Evolutionary conservation across 768 basidiomycete species (phyloP), one percentile per base, ranked within the genome.

Genomic region (Hypsizygus marmoreus): DNA sequence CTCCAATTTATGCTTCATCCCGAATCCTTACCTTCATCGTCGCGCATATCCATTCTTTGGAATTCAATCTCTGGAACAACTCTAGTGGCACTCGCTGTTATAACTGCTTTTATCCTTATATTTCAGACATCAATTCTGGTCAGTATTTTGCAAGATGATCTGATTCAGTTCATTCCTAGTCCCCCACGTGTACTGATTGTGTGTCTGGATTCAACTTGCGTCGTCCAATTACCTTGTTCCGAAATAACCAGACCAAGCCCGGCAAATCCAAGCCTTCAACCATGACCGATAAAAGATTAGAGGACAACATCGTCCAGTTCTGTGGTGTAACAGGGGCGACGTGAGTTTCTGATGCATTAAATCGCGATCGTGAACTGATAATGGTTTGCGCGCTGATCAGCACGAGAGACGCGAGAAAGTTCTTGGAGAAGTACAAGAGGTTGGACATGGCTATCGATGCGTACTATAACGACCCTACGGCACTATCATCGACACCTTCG

Each of bases 361-460:
- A 31, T 33, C 20, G 36, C 46, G 55, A 64, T 67, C 53, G 37
- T 40, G 44, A 17, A 46, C 57, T 66, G 64, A 70, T 67, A 54
- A 41, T 50, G 32, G 4, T 26, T 25, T n/a, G 33, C 26, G 37
- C 29, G 35, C 28, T 50, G 45, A 60, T 58, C 54, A 79, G 78
- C 16, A 60, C 69, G 20, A 73, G 65, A 49, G 86, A 88, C 49
- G 89, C 87, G 9, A 80, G 66, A 54, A 79, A 79, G 58, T 89
- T 79, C 66, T 61, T 91, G 36, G 81, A 88, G 50, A 82, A 80
- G 54, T 73, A 87, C 68, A 82, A 80, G 55, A 78, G 82, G 28
- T 65, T 88, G 32, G 88, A 91, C 43, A 63, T 72, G n/a, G 88
- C 88, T 17, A 67, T 89, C 34, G 85, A 91, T 61, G 81, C 85